Percentiles rank a stretch among this genome's conserved stretches.
phyloP scores from a whole-genome alignment of 2,329 filamentous ascomycete species.

The Xylariaceae sp. region DNA sequence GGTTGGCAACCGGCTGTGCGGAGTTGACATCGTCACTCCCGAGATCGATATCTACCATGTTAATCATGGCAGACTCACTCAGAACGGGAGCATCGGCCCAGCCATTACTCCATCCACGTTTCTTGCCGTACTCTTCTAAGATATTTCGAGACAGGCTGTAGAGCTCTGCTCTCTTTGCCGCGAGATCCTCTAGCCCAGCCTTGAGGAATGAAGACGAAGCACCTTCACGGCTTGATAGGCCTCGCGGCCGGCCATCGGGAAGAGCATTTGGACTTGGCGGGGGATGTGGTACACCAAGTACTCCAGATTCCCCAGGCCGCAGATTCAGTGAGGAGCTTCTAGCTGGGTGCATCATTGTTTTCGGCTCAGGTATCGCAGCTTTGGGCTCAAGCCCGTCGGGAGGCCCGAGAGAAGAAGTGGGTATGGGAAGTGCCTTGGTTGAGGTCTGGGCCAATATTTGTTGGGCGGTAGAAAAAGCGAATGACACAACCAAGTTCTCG shows the following conservation, averaged over 20 bases:
- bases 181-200: slow-evolving; percentile 72
- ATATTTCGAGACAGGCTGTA: slow-evolving; percentile 75
- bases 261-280: slow-evolving; percentile 52
- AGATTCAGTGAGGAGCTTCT: slow-evolving; percentile 58
- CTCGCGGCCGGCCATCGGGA: slow-evolving; percentile 41
- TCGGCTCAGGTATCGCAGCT: slow-evolving; percentile 60
- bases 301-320: slow-evolving; percentile 33
- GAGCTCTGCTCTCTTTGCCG: slow-evolving; percentile 77
- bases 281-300: slow-evolving; percentile 30
- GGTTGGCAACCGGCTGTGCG: slow-evolving; percentile 7
- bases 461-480: slow-evolving; percentile 71
- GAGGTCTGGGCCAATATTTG: slow-evolving; percentile 73
- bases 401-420: slow-evolving; percentile 51
- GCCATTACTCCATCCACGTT: slow-evolving; percentile 69
- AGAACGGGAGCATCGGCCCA: slow-evolving; percentile 61
- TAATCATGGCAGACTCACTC: slow-evolving; percentile 40
- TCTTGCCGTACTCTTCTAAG: slow-evolving; percentile 68
- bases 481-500: slow-evolving; percentile 73
- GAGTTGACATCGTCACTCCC: slow-evolving; percentile 40
- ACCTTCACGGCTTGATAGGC: slow-evolving; percentile 35
- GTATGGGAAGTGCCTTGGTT: slow-evolving; percentile 63
- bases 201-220: slow-evolving; percentile 49
- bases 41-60: slow-evolving; percentile 57
- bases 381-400: slow-evolving; percentile 55
- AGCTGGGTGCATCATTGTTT: slow-evolving; percentile 66